These are phyloP conservation scores for Starmera pachycereana DNA, from an alignment of 805 yeast species.

Conservation along the genomic window DNA sequence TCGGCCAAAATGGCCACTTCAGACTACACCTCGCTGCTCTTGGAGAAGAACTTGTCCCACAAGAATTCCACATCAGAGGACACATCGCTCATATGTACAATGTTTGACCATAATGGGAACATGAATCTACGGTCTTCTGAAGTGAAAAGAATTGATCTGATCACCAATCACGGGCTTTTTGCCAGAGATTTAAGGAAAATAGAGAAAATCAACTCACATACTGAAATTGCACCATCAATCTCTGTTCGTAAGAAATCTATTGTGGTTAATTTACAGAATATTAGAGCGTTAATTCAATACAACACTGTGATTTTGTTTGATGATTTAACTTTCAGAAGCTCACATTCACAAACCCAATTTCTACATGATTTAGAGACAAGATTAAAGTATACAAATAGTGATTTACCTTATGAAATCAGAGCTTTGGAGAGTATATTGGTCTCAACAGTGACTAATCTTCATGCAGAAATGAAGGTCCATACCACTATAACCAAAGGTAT, in stretches of 20 bases:
- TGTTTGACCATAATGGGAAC: slow-evolving; percentile 61
- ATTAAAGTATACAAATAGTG: slow-evolving; percentile 33
- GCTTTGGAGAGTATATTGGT: slow-evolving; percentile 84
- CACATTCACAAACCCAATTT: slow-evolving; percentile 62
- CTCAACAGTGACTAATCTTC: slow-evolving; percentile 66
- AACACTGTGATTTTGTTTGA: slow-evolving; percentile 72
- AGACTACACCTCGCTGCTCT: slow-evolving; percentile 20
- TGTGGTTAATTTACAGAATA: slow-evolving; percentile 63
- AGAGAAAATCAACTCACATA: slow-evolving; percentile 45
- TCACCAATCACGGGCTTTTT: slow-evolving; percentile 64
- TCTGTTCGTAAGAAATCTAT: slow-evolving; percentile 66
- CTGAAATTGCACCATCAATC: slow-evolving; percentile 76
- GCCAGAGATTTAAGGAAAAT: slow-evolving; percentile 89
- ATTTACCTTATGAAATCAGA: slow-evolving; percentile 78
- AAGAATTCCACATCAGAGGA: slow-evolving; percentile 24
- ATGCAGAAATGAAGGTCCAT: slow-evolving; percentile 82
- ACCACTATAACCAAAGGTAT: slow-evolving; percentile 66
- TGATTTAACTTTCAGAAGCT: slow-evolving; percentile 47
- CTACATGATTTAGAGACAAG: slow-evolving; percentile 72
- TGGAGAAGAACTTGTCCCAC: slow-evolving; percentile 29
- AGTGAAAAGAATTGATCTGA: slow-evolving; percentile 62
- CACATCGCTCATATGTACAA: slow-evolving; percentile 61
- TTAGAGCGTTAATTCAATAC: slow-evolving; percentile 65
- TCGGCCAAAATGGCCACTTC: background rate
- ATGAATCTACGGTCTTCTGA: slow-evolving; percentile 61